Evolutionary conservation across 2,329 filamentous ascomycete genomes (phyloP), one percentile per base, ranked within the genome.

Genomic region (Penicillium sp.): DNA sequence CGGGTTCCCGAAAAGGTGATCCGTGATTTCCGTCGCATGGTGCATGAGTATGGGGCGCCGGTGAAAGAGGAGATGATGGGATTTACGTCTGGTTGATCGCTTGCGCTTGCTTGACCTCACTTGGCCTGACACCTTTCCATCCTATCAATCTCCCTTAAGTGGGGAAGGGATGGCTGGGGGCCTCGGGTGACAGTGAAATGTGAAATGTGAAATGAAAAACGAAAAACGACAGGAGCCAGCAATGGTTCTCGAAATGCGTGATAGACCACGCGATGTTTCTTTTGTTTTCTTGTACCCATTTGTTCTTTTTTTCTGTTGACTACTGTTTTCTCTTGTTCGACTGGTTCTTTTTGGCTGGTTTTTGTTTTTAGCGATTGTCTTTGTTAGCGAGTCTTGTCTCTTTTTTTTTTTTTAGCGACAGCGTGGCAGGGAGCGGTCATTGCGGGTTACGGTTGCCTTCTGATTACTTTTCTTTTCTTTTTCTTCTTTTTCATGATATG

Each of bases 1-100:
- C 90, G 92, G 75, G 92, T 97, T 65, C 92, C 94, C 13, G 84
- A 86, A 65, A 92, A 97, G 61, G 92, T 97, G 45, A 91, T 99
- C 50, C 86, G 87, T 65, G 91, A 93, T 72, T 97, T 97, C 79
- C 90, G 90, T 67, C 90, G 91, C 75, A 92, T 96, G 84, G 89
- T 96, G 65, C 86, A 89, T 61, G 89, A 94, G 69, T 88, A 83
- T 75, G 87, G 68, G 46, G 67, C 68, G 7, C 61, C 67, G 16
- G 65, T 70, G 40, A 74, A 75, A 51, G 67, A 70, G 50, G 69
- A 73, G 60, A 62, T 59, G 52, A 48, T 54, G 42, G 52, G 48
- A 14, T 26, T 55, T 50, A 24, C 19, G 8, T 40, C 37, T 42
- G 36, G 24, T 40, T 48, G 37, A 51, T 57, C 24, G 29, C 43